Conservation (phyloP, 2,329 filamentous ascomycete species). For the Nannizzia gypsea region DNA sequence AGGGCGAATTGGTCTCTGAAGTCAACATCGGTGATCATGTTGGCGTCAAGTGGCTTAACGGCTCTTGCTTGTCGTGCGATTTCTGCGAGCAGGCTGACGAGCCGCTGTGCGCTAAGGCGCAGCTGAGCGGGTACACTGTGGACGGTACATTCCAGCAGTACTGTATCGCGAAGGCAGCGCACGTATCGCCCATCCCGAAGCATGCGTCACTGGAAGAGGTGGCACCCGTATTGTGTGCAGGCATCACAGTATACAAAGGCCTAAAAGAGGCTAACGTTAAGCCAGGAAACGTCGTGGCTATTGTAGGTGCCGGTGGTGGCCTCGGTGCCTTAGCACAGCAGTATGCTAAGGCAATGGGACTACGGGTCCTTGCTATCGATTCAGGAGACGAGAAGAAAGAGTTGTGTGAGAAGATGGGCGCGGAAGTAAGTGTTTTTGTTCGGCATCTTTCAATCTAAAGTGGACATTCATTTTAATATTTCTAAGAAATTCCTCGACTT, state of each 20-base stretch:
- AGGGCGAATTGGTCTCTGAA: constrained; percentile 64
- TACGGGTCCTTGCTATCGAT: constrained; percentile 71
- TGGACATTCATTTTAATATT: too few species aligned
- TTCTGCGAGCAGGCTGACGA: constrained; percentile 76
- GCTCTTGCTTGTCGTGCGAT: constrained; percentile 67
- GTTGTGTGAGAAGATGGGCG: constrained; percentile 56
- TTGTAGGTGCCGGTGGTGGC: constrained; percentile 78
- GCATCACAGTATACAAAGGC: constrained; percentile 85
- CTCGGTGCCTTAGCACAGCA: constrained; percentile 69
- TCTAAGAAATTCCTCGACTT: too few species aligned
- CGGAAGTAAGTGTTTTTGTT: constrained; percentile 39
- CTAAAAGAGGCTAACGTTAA: constrained; percentile 67
- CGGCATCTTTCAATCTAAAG: neutral
- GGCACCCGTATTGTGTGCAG: constrained; percentile 70
- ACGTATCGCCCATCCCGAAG: constrained; percentile 72
- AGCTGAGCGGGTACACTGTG: constrained; percentile 81
- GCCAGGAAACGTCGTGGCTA: constrained; percentile 66
- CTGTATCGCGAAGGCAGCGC: constrained; percentile 71
- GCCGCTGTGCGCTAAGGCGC: constrained; percentile 63
- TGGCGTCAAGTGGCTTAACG: constrained; percentile 88
- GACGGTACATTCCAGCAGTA: constrained; percentile 93
- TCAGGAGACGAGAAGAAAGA: constrained; percentile 67
- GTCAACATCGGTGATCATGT: constrained; percentile 72
- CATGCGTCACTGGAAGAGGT: constrained; percentile 63
- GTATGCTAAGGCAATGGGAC: constrained; percentile 84